These are phyloP conservation scores for Spiraea crenata DNA, from an alignment of 331 rosid species.

Conservation along the genomic window DNA sequence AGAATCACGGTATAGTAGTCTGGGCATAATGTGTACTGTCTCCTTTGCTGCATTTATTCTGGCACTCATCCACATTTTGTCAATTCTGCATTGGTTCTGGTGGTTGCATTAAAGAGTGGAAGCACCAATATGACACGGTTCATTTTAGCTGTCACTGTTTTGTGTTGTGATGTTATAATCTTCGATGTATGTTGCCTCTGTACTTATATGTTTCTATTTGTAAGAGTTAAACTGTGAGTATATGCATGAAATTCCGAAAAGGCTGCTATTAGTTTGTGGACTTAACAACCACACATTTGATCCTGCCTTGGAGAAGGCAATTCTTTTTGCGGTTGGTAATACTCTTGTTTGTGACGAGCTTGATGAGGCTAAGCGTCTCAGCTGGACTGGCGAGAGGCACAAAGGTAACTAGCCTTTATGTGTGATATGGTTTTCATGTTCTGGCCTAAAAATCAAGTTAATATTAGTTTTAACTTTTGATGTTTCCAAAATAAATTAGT, in stretches of 20 bases:
- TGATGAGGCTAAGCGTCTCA: constrained; percentile 85
- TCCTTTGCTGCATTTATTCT: background rate
- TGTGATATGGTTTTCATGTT: constrained; percentile 6
- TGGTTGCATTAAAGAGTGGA: background rate
- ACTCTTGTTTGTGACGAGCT: constrained; percentile 97
- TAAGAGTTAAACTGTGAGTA: background rate
- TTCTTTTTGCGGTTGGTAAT: constrained; percentile 94
- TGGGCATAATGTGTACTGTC: constrained; percentile 3
- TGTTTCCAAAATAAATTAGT: constrained; percentile 53
- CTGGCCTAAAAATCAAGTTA: background rate
- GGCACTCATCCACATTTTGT: background rate
- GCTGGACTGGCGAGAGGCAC: constrained; percentile 97
- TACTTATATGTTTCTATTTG: background rate
- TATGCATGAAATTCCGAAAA: background rate
- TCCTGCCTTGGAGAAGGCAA: constrained; percentile 90
- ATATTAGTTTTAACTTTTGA: background rate
- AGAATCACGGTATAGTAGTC: constrained; percentile 5
- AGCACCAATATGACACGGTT: background rate
- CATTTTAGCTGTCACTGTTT: background rate
- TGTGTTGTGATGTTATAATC: background rate
- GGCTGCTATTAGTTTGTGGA: constrained; percentile 32
- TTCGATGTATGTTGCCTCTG: constrained; percentile 2
- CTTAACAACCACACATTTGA: constrained; percentile 85
- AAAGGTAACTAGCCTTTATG: constrained; percentile 57
- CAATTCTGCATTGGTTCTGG: constrained; percentile 10